Percentiles rank a stretch among this genome's conserved stretches.
These are phyloP conservation scores for Didymella segeticola DNA, from an alignment of 2,329 filamentous ascomycete species.

Conservation along the genomic window DNA sequence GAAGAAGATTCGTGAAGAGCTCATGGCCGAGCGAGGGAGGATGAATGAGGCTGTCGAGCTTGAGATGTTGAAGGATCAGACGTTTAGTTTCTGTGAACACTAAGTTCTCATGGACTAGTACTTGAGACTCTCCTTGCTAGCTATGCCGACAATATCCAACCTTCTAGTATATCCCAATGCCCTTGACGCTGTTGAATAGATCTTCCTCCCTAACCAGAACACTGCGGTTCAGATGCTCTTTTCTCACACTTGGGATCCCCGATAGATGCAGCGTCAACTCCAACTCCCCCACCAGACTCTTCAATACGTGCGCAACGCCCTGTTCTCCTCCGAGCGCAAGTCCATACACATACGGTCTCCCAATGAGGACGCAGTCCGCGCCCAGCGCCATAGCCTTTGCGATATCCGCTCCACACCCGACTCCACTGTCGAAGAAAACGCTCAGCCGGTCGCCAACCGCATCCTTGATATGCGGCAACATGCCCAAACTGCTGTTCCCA, in stretches of 20 bases:
- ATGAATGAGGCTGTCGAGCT: slow-evolving; percentile 13
- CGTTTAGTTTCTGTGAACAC: slow-evolving; percentile 26
- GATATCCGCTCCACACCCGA: slow-evolving; percentile 58
- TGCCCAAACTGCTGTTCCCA: slow-evolving; percentile 58
- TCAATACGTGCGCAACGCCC: slow-evolving; percentile 56
- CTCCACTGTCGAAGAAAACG: slow-evolving; percentile 60
- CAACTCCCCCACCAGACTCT: slow-evolving; percentile 27
- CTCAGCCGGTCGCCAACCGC: slow-evolving; percentile 33
- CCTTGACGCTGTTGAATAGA: slow-evolving; percentile 27
- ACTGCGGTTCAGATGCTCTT: slow-evolving; percentile 28
- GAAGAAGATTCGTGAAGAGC: slow-evolving; percentile 20
- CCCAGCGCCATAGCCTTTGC: slow-evolving; percentile 62
- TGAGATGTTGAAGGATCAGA: background rate
- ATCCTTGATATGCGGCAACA: slow-evolving; percentile 67
- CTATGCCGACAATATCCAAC: no score
- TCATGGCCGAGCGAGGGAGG: slow-evolving; percentile 20
- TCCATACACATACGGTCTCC: slow-evolving; percentile 65
- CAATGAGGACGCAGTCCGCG: slow-evolving; percentile 63
- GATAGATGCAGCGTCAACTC: slow-evolving; percentile 36
- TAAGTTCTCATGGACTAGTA: background rate
- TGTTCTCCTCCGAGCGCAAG: slow-evolving; percentile 62
- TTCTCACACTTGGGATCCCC: slow-evolving; percentile 29
- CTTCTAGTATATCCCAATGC: slow-evolving; percentile 21
- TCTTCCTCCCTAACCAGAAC: slow-evolving; percentile 31
- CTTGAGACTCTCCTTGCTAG: no score